Evolutionary conservation across 169 alveolate genomes (phyloP).

Genomic region (Miamiensis avidus): DNA sequence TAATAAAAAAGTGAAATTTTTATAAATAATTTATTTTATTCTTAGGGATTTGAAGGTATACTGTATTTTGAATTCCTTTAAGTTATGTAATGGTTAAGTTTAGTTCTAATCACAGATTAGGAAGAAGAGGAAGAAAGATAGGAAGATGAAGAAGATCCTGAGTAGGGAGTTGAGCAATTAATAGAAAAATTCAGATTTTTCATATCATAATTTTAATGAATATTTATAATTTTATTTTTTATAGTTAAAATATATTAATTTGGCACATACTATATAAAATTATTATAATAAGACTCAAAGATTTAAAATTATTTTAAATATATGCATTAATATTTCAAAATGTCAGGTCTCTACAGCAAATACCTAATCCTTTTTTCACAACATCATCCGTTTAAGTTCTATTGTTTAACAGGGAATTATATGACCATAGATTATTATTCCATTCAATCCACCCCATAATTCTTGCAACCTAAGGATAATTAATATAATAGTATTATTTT

Average conservation of each 20-base stretch:
- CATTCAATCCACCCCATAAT: constrained; percentile 48
- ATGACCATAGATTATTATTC: constrained; percentile 38
- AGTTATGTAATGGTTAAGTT: constrained; percentile 50
- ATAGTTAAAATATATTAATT: no score
- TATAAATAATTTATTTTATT: no score
- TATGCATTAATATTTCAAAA: not conserved
- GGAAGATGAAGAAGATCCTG: constrained; percentile 27
- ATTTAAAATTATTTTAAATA: no score
- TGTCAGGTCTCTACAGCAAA: constrained; percentile 9
- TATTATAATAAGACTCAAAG: no score
- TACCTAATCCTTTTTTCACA: constrained; percentile 16
- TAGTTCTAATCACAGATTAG: constrained; percentile 30
- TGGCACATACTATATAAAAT: no score
- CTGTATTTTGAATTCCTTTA: constrained; percentile 42
- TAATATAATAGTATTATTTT: not conserved
- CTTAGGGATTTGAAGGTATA: constrained; percentile 43
- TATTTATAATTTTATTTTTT: not conserved
- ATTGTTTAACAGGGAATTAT: constrained; percentile 10
- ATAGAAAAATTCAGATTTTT: constrained; percentile 24
- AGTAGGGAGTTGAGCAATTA: constrained; percentile 20
- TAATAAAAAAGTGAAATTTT: not conserved
- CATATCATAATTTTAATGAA: constrained; percentile 7
- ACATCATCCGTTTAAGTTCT: not conserved
- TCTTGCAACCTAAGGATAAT: constrained; percentile 24
- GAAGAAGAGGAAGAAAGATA: constrained; percentile 27